These are phyloP conservation scores for Nakazawaea molendinolei DNA, from an alignment of 805 yeast genomes.

Conservation along the genomic window DNA sequence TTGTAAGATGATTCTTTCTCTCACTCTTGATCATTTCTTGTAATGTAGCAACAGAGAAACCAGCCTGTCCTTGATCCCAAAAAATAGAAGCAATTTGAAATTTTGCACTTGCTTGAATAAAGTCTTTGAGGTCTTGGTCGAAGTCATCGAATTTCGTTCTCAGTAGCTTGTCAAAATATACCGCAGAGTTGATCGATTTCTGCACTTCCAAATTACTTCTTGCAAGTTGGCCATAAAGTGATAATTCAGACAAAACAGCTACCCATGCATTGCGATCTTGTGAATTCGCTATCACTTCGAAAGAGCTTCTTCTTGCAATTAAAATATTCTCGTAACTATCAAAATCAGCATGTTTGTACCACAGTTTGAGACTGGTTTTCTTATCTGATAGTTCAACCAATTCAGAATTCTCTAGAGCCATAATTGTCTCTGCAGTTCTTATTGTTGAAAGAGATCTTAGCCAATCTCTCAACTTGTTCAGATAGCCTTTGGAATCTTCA, in stretches of 20 bases:
- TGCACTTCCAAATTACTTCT: constrained; percentile 35
- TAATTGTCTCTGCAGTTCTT: constrained; percentile 23
- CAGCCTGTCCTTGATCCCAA: constrained; percentile 57
- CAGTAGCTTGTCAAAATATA: constrained; percentile 34
- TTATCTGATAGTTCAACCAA: too few relatives aligned
- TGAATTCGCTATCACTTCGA: constrained; percentile 22
- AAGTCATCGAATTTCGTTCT: constrained; percentile 15
- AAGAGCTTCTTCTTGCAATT: constrained; percentile 32
- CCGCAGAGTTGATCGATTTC: constrained; percentile 42
- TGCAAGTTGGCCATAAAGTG: constrained; percentile 34
- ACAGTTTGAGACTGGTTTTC: too few relatives aligned
- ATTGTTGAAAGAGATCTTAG: constrained; percentile 6
- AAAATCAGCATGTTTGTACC: constrained; percentile 33
- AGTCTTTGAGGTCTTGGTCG: constrained; percentile 11
- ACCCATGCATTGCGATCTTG: constrained; percentile 13
- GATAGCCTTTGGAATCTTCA: constrained; percentile 1
- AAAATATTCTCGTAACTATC: constrained; percentile 35
- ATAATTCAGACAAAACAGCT: constrained; percentile 31
- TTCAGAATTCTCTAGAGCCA: too few relatives aligned
- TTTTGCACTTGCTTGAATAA: constrained; percentile 22
- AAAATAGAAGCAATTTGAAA: constrained; percentile 52
- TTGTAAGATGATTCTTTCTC: constrained; percentile 5
- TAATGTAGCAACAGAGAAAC: constrained; percentile 51
- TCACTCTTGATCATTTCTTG: constrained; percentile 22
- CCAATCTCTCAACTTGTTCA: constrained; percentile 17